Evolutionary conservation across 768 basidiomycete species (phyloP).

Genomic region (Rhizopogon rudus): DNA sequence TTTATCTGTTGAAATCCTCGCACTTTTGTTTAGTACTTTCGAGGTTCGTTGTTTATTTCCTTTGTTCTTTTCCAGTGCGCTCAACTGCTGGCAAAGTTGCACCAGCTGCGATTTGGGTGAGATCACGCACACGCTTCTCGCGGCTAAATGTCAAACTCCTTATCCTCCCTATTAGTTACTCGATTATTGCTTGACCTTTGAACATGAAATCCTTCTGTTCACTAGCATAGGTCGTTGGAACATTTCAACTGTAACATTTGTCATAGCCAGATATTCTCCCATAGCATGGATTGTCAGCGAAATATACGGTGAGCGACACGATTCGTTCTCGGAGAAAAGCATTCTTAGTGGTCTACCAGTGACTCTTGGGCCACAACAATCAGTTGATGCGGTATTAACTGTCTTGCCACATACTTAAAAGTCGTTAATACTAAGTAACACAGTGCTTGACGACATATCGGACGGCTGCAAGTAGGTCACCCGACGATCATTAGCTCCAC

Average conservation of each 20-base stretch:
- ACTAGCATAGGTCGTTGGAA: background rate
- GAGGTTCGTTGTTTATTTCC: too few relatives aligned
- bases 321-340: background rate
- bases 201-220: slow-evolving; percentile 2
- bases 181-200: slow-evolving; percentile 4
- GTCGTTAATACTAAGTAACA: background rate
- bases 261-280: slow-evolving; percentile 4
- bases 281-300: background rate
- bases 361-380: background rate
- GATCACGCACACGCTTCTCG: too few relatives aligned
- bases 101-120: slow-evolving; percentile 2
- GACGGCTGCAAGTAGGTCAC: slow-evolving; percentile 2
- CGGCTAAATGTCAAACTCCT: background rate
- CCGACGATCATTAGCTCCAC: background rate
- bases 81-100: background rate
- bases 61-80: background rate
- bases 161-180: background rate
- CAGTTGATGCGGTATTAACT: background rate
- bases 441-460: slow-evolving; percentile 4
- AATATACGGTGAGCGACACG: slow-evolving; percentile 3
- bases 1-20: background rate
- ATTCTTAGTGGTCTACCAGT: background rate
- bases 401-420: background rate
- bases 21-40: background rate
- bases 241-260: slow-evolving; percentile 2